Evolutionary conservation across 1,284 basidiomycete species (phyloP), one percentile per base, ranked within the genome.

Genomic region (Hortiboletus rubellus): DNA sequence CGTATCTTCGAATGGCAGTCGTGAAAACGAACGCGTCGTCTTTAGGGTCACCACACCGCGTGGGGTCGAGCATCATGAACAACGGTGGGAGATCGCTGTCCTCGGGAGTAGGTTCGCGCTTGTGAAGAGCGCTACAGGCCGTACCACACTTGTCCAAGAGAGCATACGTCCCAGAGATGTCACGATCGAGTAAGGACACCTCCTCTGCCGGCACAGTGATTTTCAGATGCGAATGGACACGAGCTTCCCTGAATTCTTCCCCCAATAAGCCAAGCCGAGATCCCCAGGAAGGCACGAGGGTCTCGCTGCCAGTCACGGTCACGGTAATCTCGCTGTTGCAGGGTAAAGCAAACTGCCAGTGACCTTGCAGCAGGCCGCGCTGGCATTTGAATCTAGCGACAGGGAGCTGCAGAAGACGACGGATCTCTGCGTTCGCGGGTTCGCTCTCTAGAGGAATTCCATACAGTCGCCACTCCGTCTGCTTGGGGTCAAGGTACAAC

Each of bases 81-180:
- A 96, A 67, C 1, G 85, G 82, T 0, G 90, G 84, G 27, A 86
- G 73, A 6, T 71, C 68, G 0, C 55, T 64, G 22, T 86, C 83
- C 12, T 76, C 76, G 0, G 71, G 61, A 5, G 74, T 72, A 22
- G 72, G 50, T 36, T 78, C 70, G 60, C 84, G 87, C 72, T 84
- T 86, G 73, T 97, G 94, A 40, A 98, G 77, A n/a, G 91, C 90
- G 30, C 82, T 82, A 68, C 91, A 93, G 2, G 96, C 93, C 1
- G 93, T 94, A 2, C 95, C 95, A 60, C 95, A 98, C 69, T 88
- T 88, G 60, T 92, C 87, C 50, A 95, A 77, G 40, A 96, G 83
- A 11, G 78, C 76, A 69, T 97, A 98, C 1, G 75, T 78, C 5
- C 96, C 95, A 5, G 87, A 85, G 49, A 97, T 85, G 65, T 91